These are phyloP conservation scores for Drechslera avenae DNA, from an alignment of 2,329 filamentous ascomycete species.

Conservation along the genomic window DNA sequence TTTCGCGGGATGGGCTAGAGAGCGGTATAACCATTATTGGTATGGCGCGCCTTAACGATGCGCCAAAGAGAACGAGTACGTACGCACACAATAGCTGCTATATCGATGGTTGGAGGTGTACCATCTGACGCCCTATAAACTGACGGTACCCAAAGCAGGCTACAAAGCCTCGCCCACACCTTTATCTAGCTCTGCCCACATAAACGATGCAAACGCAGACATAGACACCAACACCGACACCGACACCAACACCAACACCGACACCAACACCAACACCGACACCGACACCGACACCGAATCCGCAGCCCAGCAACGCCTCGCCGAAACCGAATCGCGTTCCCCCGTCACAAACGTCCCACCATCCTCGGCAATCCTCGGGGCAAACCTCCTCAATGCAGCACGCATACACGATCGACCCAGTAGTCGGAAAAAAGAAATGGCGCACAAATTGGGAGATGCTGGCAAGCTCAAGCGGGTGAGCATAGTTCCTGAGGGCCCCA, in stretches of 20 bases:
- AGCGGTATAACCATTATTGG: background rate
- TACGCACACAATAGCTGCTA: background rate
- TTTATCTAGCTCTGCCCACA: background rate
- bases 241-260: too few species aligned
- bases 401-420: constrained; percentile 19
- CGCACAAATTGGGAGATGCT: background rate
- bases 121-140: background rate
- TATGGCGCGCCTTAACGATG: constrained; percentile 20
- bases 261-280: too few species aligned
- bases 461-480: constrained; percentile 30
- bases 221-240: too few species aligned
- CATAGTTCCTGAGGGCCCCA: constrained; percentile 10
- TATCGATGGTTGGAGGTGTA: too few species aligned
- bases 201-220: background rate
- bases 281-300: constrained; percentile 18
- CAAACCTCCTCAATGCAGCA: constrained; percentile 39
- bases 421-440: constrained; percentile 7
- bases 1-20: background rate
- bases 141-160: background rate
- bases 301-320: constrained; percentile 32
- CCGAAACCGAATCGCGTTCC: constrained; percentile 27
- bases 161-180: background rate
- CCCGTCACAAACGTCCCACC: constrained; percentile 9
- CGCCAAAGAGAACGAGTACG: constrained; percentile 10
- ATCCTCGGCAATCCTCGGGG: constrained; percentile 25